Conservation (phyloP, 2,329 filamentous ascomycete genomes). For the Botrytis hyacinthi region DNA sequence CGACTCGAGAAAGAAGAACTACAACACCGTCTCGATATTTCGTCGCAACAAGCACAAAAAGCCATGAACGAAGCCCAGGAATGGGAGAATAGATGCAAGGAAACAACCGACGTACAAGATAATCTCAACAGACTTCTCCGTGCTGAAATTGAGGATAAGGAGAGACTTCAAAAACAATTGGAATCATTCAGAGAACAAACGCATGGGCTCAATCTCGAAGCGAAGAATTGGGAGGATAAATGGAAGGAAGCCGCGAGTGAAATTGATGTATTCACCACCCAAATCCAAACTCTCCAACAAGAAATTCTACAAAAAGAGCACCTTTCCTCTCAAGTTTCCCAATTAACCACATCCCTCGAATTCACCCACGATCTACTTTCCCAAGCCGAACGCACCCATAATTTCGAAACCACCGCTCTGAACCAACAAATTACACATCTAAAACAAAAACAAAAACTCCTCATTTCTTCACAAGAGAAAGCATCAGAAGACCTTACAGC, state of each 20-base stretch:
- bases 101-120: background rate
- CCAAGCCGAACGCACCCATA: background rate
- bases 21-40: background rate
- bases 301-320: fast-evolving
- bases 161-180: background rate
- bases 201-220: background rate
- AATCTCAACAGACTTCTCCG: background rate
- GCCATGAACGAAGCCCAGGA: background rate
- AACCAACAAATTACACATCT: background rate
- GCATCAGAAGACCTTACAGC: fast-evolving
- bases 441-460: no score
- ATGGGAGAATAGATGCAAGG: background rate
- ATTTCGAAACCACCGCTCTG: fast-evolving
- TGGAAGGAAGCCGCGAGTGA: background rate
- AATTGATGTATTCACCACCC: no score
- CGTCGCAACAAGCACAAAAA: background rate
- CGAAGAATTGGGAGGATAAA: background rate
- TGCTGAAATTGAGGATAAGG: background rate
- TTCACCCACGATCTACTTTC: background rate
- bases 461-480: fast-evolving
- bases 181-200: background rate
- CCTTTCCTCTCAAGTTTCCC: background rate
- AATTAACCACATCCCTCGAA: background rate
- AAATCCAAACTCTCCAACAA: background rate
- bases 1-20: background rate